Base-by-base conservation (phyloP, 495 filamentous ascomycete genomes). In the Amorphotheca resinae region DNA sequence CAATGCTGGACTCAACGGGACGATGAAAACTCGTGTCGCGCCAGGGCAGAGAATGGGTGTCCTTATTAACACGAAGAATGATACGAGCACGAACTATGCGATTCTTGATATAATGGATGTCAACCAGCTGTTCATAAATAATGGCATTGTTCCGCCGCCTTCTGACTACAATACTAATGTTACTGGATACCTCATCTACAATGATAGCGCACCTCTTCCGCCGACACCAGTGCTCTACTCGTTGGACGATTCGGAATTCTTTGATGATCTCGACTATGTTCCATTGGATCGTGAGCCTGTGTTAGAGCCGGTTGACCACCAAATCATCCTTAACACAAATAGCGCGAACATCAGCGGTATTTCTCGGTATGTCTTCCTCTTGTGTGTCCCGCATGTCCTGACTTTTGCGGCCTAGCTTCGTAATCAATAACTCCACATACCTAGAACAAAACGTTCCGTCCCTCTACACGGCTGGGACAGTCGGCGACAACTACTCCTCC, bases 361-460 rank as follows among this genome's bases (percentile, higher is more conserved):
- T 25, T 14, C 20, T 14, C 20, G 39, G 39, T 32, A 12, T 14
- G 18, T 0, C 12, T 22, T 8, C 18, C 15, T 91, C 1, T 86
- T 84, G 0, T n/a, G n/a, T n/a, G n/a, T n/a, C n/a, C n/a, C n/a
- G n/a, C n/a, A n/a, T n/a, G n/a, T n/a, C n/a, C n/a, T n/a, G n/a
- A n/a, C n/a, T n/a, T n/a, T n/a, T n/a, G n/a, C n/a, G n/a, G n/a
- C n/a, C n/a, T n/a, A n/a, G n/a, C n/a, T n/a, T n/a, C n/a, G 77
- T 79, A 0, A 76, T 93, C 59, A 86, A 91, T 56, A 71, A 79
- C 55, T 74, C 82, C 28, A 78, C 80, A 34, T 93, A 86, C 53
- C 70, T 76, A 20, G 30, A 53, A 2, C 81, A 80, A 32, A 82
- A 80, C 51, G 84, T 93, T 1, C 87, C 87, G 0, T 79, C 81